phyloP scores from a whole-genome alignment of 331 rosid genomes.

The Rosa hybrid region DNA sequence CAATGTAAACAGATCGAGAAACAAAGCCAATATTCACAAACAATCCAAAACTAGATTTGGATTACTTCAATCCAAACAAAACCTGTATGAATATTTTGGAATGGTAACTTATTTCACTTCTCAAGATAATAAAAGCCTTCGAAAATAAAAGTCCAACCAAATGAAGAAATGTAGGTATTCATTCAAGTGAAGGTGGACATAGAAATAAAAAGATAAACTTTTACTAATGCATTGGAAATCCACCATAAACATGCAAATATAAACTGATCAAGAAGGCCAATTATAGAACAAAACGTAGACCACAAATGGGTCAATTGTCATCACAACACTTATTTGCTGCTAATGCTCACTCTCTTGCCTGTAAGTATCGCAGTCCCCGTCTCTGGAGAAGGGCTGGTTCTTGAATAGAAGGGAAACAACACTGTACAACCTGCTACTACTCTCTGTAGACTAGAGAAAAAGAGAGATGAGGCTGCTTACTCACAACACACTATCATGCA shows the following conservation, averaged over 20 bases:
- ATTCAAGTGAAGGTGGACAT: not conserved
- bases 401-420: too few species aligned
- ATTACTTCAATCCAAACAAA: not conserved
- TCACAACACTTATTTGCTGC: too few species aligned
- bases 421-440: too few species aligned
- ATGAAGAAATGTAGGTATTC: not conserved
- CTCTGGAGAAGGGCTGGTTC: too few species aligned
- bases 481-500: too few species aligned
- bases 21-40: not conserved
- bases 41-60: not conserved
- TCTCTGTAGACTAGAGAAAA: too few species aligned
- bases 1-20: not conserved
- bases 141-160: not conserved
- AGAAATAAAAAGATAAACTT: not conserved
- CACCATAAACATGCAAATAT: constrained; percentile 13
- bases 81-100: not conserved
- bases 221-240: constrained; percentile 13
- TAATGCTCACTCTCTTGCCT: too few species aligned
- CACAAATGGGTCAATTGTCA: not conserved
- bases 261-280: constrained; percentile 21
- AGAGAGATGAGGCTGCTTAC: too few species aligned
- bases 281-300: not conserved
- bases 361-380: too few species aligned
- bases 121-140: not conserved
- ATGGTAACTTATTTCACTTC: not conserved